Conservation (phyloP, 2,329 filamentous ascomycete species). For the Ascochyta fabae region DNA sequence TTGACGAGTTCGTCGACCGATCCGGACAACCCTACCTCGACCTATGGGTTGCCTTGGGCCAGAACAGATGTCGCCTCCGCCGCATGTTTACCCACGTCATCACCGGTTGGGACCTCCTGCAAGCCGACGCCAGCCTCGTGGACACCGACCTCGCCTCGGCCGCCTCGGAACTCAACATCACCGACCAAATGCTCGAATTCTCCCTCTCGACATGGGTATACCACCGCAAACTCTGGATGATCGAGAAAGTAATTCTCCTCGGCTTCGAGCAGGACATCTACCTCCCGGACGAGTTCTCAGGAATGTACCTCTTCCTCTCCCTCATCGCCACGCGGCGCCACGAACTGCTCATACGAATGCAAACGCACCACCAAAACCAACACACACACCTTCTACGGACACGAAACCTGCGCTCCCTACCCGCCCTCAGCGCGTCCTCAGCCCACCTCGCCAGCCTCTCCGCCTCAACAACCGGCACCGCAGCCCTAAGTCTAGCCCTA, state of each 20-base stretch:
- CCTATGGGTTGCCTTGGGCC: slow-evolving; percentile 80
- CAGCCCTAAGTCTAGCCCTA: slow-evolving; percentile 40
- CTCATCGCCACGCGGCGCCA: slow-evolving; percentile 34
- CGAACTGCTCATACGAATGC: slow-evolving; percentile 27
- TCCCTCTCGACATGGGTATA: slow-evolving; percentile 89
- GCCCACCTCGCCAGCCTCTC: slow-evolving; percentile 34
- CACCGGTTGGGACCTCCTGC: slow-evolving; percentile 81
- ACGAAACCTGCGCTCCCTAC: slow-evolving; percentile 10
- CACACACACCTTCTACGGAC: slow-evolving; percentile 3
- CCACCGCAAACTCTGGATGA: slow-evolving; percentile 85
- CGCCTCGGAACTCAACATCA: slow-evolving; percentile 41
- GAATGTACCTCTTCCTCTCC: slow-evolving; percentile 77
- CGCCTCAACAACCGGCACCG: slow-evolving; percentile 34
- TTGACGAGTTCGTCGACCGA: slow-evolving; percentile 71
- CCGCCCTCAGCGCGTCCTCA: slow-evolving; percentile 20
- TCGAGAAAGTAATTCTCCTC: slow-evolving; percentile 86
- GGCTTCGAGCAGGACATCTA: slow-evolving; percentile 96
- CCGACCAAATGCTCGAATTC: slow-evolving; percentile 65
- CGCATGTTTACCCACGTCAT: slow-evolving; percentile 86
- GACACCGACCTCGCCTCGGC: slow-evolving; percentile 52
- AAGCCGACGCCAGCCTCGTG: slow-evolving; percentile 68
- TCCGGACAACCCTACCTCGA: slow-evolving; percentile 77
- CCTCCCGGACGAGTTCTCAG: slow-evolving; percentile 79
- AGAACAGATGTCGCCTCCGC: slow-evolving; percentile 89
- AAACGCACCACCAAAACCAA: slow-evolving; percentile 21